These are phyloP conservation scores for Calonectria fujianensis DNA, from an alignment of 2,329 filamentous ascomycete species.

Conservation along the genomic window DNA sequence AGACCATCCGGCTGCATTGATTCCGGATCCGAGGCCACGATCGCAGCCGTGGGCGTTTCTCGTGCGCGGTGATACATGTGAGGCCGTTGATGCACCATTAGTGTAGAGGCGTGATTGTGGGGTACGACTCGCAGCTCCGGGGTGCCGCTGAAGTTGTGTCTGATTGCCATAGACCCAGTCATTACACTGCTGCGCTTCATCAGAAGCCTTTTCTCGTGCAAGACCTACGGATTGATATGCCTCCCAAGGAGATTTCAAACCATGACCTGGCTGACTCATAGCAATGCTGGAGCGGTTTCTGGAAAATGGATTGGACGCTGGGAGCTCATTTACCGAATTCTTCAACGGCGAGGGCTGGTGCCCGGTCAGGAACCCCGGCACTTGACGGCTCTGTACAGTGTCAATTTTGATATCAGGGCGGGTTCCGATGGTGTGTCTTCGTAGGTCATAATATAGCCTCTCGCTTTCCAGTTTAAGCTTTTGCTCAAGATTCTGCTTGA, in stretches of 20 bases:
- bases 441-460: conserved; percentile 16
- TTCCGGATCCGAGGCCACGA: not conserved
- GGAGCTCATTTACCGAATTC: conserved; percentile 1
- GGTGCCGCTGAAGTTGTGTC: not conserved
- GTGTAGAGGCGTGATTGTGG: not conserved
- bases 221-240: not conserved
- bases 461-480: conserved; percentile 23
- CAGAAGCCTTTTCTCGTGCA: not conserved
- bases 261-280: not conserved
- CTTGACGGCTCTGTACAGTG: not conserved
- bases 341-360: not conserved
- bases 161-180: not conserved
- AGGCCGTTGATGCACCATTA: not conserved
- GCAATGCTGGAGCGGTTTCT: not conserved
- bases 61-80: not conserved
- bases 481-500: conserved; percentile 16
- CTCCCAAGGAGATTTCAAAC: not conserved
- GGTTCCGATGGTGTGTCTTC: conserved; percentile 25
- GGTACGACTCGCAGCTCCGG: not conserved
- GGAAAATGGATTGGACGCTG: conserved; percentile 16
- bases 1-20: not conserved
- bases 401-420: not conserved
- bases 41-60: not conserved
- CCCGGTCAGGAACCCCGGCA: not conserved
- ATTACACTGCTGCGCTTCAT: not conserved